Base-by-base conservation (phyloP, 106 monocot species). In the Hemerocallis citrina region DNA sequence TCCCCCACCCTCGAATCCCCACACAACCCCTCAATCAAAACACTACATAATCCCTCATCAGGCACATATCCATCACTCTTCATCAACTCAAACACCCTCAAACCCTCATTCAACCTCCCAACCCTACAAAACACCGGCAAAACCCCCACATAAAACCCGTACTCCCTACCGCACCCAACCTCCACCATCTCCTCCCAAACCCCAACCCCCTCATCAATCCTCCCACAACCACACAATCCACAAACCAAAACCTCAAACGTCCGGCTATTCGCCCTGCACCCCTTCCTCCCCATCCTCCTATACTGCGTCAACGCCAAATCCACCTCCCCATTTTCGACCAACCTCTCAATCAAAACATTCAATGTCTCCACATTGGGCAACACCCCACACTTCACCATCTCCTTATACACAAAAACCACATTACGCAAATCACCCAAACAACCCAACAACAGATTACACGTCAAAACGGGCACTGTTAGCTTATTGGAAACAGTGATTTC, bases 361-460 rank as follows among this genome's bases (percentile, higher is more conserved):
- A 85, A 31, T 20, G 81, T 81, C 16, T 79, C 81, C n/a, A 76
- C 76, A 71, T 76, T 64, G 48, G 84, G 85, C 56, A 78, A 52
- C 32, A 74, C 38, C 25, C 73, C 76, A 23, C 34, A 52, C 66
- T 90, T 90, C 49, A 85, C 81, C 70, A 90, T 85, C 47, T 90
- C 89, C 76, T 82, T 90, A 45, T 90, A 90, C 3, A 85, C 79
- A 64, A 82, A 85, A 19, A 90, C 48, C 1, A 81, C 73, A 28
- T 59, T 32, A 46, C 37, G 52, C 55, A 78, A 43, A 4, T 44
- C 59, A 7, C 73, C 70, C 12, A 82, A 25, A 41, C 63, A 38
- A 28, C 46, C 19, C 40, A 90, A 54, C 8, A 90, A 28, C 4
- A 0, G 51, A 48, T 79, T 84, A 59, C 71, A 90, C 1, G 72